Evolutionary conservation across 768 basidiomycete species (phyloP).

Genomic region (Harrya chromipes): DNA sequence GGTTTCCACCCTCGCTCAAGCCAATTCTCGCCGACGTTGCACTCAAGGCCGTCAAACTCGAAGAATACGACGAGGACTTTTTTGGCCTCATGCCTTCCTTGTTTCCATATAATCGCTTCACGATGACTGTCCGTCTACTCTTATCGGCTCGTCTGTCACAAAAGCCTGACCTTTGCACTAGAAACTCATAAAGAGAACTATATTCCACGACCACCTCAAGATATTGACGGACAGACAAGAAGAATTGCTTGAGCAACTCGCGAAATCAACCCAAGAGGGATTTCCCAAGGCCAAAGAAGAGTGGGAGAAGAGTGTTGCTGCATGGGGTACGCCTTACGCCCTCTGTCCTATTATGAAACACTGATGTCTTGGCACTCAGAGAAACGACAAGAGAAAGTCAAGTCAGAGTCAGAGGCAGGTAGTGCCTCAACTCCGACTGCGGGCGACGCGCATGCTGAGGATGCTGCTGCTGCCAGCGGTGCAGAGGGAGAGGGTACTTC

Average conservation of each 20-base stretch:
- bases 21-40: constrained; percentile 70
- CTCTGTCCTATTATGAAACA: background rate
- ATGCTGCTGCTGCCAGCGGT: constrained; percentile 27
- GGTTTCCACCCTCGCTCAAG: constrained; percentile 83
- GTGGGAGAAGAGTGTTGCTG: constrained; percentile 64
- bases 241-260: constrained; percentile 60
- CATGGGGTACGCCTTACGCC: constrained; percentile 55
- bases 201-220: constrained; percentile 69
- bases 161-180: constrained; percentile 31
- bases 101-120: constrained; percentile 95
- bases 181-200: constrained; percentile 93
- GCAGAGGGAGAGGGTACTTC: constrained; percentile 25
- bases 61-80: constrained; percentile 90
- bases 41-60: constrained; percentile 72
- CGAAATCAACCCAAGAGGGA: constrained; percentile 56
- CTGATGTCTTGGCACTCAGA: constrained; percentile 30
- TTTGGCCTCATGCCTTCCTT: constrained; percentile 83
- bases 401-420: constrained; percentile 33
- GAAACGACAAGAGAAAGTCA: constrained; percentile 55
- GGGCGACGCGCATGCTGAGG: constrained; percentile 30
- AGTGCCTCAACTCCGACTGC: constrained; percentile 29
- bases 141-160: background rate
- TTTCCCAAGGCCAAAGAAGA: constrained; percentile 71
- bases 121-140: constrained; percentile 66
- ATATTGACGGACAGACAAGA: constrained; percentile 69